Evolutionary conservation across 2,329 filamentous ascomycete species (phyloP).

Genomic region (Neonectria neomacrospora): DNA sequence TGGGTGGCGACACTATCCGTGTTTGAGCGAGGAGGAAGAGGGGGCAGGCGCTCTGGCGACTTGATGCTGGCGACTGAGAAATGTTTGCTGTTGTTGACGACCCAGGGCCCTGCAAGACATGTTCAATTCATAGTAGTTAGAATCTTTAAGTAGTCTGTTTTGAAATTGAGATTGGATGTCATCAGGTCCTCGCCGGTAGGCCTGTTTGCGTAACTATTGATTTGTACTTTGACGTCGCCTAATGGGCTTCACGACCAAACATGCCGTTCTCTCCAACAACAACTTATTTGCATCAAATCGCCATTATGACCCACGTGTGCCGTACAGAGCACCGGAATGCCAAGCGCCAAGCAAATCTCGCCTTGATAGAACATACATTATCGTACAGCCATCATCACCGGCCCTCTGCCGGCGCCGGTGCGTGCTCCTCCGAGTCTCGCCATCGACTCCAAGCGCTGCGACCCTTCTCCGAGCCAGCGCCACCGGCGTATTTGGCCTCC

Average conservation of each 20-base stretch:
- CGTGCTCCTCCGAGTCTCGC: slow-evolving; percentile 44
- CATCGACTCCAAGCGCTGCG: slow-evolving; percentile 52
- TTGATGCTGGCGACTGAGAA: slow-evolving; percentile 17
- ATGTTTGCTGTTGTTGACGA: slow-evolving; percentile 29
- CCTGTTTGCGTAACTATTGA: background rate
- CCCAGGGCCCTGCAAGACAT: slow-evolving; percentile 27
- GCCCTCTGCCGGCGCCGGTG: background rate
- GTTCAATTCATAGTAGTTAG: slow-evolving; percentile 22
- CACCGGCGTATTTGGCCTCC: slow-evolving; percentile 72
- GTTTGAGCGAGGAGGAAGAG: slow-evolving; percentile 33
- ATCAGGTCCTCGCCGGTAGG: slow-evolving; percentile 3
- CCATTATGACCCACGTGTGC: slow-evolving; percentile 2
- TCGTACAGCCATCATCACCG: background rate
- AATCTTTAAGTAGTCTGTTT: slow-evolving; percentile 1
- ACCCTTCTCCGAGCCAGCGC: slow-evolving; percentile 64
- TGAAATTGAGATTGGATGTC: slow-evolving; percentile 22
- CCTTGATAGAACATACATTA: background rate
- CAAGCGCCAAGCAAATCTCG: slow-evolving; percentile 9
- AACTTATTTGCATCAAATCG: background rate
- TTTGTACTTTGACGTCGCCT: background rate
- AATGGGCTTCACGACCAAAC: background rate
- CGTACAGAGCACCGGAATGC: background rate
- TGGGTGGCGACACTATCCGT: slow-evolving; percentile 67
- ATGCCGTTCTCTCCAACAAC: background rate
- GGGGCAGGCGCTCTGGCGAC: slow-evolving; percentile 12